These are phyloP conservation scores for Leccinum truebloodii DNA, from an alignment of 768 basidiomycete species.

Conservation along the genomic window DNA sequence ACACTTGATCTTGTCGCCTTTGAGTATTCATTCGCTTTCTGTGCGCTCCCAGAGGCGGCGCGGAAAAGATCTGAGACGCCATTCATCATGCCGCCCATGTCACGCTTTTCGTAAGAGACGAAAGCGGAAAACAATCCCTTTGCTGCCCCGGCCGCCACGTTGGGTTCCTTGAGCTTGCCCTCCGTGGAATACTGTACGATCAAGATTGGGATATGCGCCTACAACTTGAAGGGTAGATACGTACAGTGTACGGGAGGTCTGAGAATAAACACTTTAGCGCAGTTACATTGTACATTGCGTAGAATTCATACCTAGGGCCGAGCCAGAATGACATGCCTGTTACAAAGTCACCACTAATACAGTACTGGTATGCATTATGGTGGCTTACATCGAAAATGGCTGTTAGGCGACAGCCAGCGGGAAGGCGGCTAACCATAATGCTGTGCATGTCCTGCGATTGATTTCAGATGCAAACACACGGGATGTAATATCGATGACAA, in stretches of 20 bases:
- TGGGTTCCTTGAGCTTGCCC: conserved; percentile 94
- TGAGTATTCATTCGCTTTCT: conserved; percentile 62
- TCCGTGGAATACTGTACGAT: conserved; percentile 81
- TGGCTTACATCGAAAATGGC: conserved; percentile 70
- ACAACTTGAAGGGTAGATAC: conserved; percentile 13
- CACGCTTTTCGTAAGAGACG: conserved; percentile 72
- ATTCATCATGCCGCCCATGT: conserved; percentile 75
- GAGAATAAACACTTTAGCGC: conserved; percentile 4
- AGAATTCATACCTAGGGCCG: conserved; percentile 63
- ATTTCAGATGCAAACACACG: conserved; percentile 5
- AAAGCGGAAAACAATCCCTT: conserved; percentile 82
- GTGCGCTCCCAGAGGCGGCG: conserved; percentile 62
- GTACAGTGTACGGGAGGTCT: conserved; percentile 72
- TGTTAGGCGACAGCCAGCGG: conserved; percentile 86
- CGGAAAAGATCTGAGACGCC: conserved; percentile 77
- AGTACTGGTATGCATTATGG: neutral
- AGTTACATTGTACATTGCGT: neutral
- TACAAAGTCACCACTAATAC: neutral
- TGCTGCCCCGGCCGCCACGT: conserved; percentile 83
- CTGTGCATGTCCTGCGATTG: conserved; percentile 62
- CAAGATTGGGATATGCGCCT: neutral
- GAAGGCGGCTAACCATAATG: conserved; percentile 79
- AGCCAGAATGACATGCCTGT: conserved; percentile 89
- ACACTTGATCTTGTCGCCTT: conserved; percentile 70
- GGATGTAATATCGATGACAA: conserved; percentile 26